Conservation (phyloP, 1,139 yeast species). For the Nakaseomyces kungkrabaensis region DNA sequence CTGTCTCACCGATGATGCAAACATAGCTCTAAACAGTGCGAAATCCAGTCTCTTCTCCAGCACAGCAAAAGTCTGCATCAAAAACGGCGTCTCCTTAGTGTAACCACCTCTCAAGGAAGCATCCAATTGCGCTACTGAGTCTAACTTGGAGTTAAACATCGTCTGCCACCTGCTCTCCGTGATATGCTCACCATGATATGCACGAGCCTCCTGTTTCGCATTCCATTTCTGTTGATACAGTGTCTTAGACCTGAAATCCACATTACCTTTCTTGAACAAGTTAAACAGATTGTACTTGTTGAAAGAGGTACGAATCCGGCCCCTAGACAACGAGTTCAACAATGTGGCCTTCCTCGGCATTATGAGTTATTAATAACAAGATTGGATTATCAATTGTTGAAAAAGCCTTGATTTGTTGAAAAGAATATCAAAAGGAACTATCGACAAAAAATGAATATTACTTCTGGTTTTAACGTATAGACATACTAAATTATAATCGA, state of each 20-base stretch:
- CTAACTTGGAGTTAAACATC: slow-evolving; percentile 60
- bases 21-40: slow-evolving; percentile 84
- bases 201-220: slow-evolving; percentile 85
- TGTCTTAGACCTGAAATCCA: slow-evolving; percentile 46
- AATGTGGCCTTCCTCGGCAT: slow-evolving; percentile 59
- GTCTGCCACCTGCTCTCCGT: slow-evolving; percentile 77
- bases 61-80: slow-evolving; percentile 79
- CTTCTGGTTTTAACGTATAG: too few relatives aligned
- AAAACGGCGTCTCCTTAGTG: slow-evolving; percentile 60
- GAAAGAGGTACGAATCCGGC: slow-evolving; percentile 82
- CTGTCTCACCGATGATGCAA: slow-evolving; percentile 89
- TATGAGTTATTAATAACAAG: too few relatives aligned
- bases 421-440: too few relatives aligned
- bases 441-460: too few relatives aligned
- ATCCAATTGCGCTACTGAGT: slow-evolving; percentile 78
- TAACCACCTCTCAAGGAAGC: slow-evolving; percentile 58
- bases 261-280: slow-evolving; percentile 55
- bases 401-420: too few relatives aligned
- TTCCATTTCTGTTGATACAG: slow-evolving; percentile 86
- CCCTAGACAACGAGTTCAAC: slow-evolving; percentile 52
- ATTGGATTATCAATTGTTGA: too few relatives aligned
- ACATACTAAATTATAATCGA: too few relatives aligned
- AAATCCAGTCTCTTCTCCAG: slow-evolving; percentile 83
- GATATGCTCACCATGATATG: slow-evolving; percentile 91
- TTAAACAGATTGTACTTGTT: slow-evolving; percentile 88